A percentile compares a stretch with the other conserved stretches of the same genome.
These are phyloP conservation scores for Aristolochia fimbriata DNA, from an alignment of 164 flowering plant genomes.

Conservation along the genomic window DNA sequence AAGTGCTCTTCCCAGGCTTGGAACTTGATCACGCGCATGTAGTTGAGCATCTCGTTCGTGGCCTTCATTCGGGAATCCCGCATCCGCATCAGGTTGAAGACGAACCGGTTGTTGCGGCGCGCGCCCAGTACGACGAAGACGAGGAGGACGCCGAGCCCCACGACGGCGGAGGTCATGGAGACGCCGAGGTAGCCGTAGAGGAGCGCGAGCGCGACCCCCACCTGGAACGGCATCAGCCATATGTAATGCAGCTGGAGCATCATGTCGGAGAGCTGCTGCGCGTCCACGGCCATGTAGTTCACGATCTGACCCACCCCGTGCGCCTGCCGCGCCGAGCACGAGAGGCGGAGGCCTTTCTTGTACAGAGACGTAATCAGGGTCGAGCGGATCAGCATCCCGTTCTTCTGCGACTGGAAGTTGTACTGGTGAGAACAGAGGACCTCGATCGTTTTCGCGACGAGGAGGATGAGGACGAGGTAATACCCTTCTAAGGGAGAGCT, in stretches of 20 bases:
- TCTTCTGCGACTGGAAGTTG: conserved; percentile 71
- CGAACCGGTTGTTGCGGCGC: conserved; percentile 44
- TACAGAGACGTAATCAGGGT: conserved; percentile 73
- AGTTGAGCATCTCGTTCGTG: conserved; percentile 77
- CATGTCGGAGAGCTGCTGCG: conserved; percentile 94
- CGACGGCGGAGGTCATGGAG: conserved; percentile 34
- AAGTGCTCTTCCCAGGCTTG: conserved; percentile 98
- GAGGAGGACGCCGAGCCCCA: conserved; percentile 38
- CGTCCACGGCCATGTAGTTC: conserved; percentile 96
- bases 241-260: conserved; percentile 68
- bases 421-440: conserved; percentile 67
- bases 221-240: conserved; percentile 85
- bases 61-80: conserved; percentile 85
- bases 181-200: conserved; percentile 54
- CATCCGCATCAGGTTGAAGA: conserved; percentile 52
- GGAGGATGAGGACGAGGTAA: conserved; percentile 56
- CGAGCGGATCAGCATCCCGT: conserved; percentile 78
- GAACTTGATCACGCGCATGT: conserved; percentile 90
- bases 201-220: conserved; percentile 50
- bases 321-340: conserved; percentile 77
- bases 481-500: conserved; percentile 72
- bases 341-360: conserved; percentile 70
- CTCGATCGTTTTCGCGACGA: conserved; percentile 61
- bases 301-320: conserved; percentile 96
- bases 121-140: conserved; percentile 49